Evolutionary conservation across 2,329 filamentous ascomycete species (phyloP), one percentile per base, ranked within the genome.

Genomic region (Conoideocrella luteorostrata): DNA sequence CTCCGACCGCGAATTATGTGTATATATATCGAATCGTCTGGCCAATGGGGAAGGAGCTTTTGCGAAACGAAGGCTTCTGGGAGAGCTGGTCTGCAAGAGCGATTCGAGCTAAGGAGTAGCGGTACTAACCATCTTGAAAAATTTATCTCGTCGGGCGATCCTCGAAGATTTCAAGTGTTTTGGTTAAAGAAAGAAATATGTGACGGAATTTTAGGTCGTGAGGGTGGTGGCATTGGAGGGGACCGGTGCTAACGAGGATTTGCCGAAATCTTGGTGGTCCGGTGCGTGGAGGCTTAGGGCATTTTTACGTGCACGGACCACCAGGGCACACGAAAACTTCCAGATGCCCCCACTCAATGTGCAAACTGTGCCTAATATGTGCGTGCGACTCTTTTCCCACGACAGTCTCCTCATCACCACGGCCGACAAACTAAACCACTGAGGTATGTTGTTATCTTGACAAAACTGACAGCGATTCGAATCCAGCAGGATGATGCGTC

Each of bases 91-190:
- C 29, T 28, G 21, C 39, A 34, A 24, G 17, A 32, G n/a, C 24
- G 11, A 18, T 24, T 37, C 20, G 10, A 9, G 4, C 5, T 21
- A 13, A 5, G 15, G 5, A 13, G 6, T 10, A 21, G 37, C 15
- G 33, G 29, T 37, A 70, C 77, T 70, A 64, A 81, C 78, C 78
- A 81, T 81, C 68, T 77, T 80, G 72, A 65, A 65, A 28, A 69
- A 57, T 65, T 61, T 62, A 62, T 69, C 67, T 69, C 74, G 77
- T 75, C 77, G 75, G 74, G 70, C 75, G 76, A 80, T 81, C 78
- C 78, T 81, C 78, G 78, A 81, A 81, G 77, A 80, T 76, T 67
- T 62, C 55, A 57, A 58, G 17, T 42, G 17, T 42, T 64, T 58
- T 53, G 55, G 55, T 60, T 54, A 57, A 21, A 33, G 43, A 39